Conservation (phyloP, 2,329 filamentous ascomycete genomes). For the Thermochaetoides dissita region DNA sequence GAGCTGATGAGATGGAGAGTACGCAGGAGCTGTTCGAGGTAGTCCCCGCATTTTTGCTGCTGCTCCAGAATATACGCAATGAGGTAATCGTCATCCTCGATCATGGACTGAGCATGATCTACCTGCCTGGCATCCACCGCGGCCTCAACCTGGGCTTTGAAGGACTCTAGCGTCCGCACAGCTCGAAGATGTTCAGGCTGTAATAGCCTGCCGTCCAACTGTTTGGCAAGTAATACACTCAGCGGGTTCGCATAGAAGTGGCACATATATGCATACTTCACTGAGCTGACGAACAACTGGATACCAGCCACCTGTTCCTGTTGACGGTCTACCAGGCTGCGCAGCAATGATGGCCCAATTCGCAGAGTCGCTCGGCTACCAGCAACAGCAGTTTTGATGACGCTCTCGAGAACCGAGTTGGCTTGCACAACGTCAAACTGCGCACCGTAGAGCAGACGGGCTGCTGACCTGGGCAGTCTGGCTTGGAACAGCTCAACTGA, state of each 20-base stretch:
- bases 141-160: constrained; percentile 40
- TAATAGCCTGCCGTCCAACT: constrained; percentile 24
- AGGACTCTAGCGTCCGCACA: constrained; percentile 55
- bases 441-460: constrained; percentile 52
- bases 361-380: constrained; percentile 41
- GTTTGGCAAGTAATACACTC: constrained; percentile 43
- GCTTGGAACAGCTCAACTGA: constrained; percentile 69
- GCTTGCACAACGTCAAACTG: constrained; percentile 69
- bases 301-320: constrained; percentile 65
- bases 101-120: constrained; percentile 33
- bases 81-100: constrained; percentile 47
- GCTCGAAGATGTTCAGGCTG: constrained; percentile 52
- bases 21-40: constrained; percentile 30
- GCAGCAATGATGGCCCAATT: constrained; percentile 50
- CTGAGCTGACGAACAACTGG: constrained; percentile 53
- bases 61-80: constrained; percentile 24
- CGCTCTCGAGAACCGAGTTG: constrained; percentile 54
- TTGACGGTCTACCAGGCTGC: constrained; percentile 55
- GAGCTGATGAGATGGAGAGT: constrained; percentile 33
- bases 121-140: constrained; percentile 29
- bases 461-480: constrained; percentile 53
- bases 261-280: constrained; percentile 77
- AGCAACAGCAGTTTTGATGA: constrained; percentile 53
- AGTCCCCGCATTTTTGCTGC: constrained; percentile 13
- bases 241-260: constrained; percentile 71